Base-by-base conservation (phyloP, 345 rosid genomes). In the Gynandropsis gynandra region DNA sequence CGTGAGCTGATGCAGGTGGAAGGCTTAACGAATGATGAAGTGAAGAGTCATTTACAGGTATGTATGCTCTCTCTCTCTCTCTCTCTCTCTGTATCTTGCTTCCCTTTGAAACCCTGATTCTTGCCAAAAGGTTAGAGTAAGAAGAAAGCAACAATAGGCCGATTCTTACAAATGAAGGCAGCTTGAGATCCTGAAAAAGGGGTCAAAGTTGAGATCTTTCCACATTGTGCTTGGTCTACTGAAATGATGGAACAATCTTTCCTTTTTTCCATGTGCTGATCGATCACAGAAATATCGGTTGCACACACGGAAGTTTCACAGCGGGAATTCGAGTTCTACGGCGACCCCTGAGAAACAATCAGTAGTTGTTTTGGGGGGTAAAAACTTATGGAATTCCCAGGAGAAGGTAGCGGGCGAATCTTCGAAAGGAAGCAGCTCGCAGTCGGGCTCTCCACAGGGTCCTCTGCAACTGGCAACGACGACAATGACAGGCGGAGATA, bases 41-140 rank as follows among this genome's bases (percentile, higher is more conserved):
- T 93, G 13, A 93, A 93, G 76, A 88, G 99, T 58, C 99, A 93
- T 80, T 67, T 88, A 74, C 99, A 93, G 73, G 99, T 85, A 47
- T 33, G 33, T 18, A 17, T 13, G 2, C 41, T 37, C 41, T 1
- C n/a, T 37, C 11, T 37, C 41, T 37, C n/a, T 10, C 41, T 19
- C 7, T 15, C 29, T 24, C 29, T 24, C 29, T 24, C 29, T 36
- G 11, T 42, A 31, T 40, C 18, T 34, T 31, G 3, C 8, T 20
- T 50, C 11, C n/a, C 21, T 12, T 42, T 42, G 47, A 17, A 42
- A 13, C 32, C 59, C 29, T 58, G 44, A 54, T 59, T 45, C 35
- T 36, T 41, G 13, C 12, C 29, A 40, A 52, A 49, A 42, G 13
- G 9, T 15, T 12, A 7, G 62, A 42, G 40, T 29, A 16, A 58